Conservation (phyloP, 305 asterid genomes). For the Fraxinus sp. region DNA sequence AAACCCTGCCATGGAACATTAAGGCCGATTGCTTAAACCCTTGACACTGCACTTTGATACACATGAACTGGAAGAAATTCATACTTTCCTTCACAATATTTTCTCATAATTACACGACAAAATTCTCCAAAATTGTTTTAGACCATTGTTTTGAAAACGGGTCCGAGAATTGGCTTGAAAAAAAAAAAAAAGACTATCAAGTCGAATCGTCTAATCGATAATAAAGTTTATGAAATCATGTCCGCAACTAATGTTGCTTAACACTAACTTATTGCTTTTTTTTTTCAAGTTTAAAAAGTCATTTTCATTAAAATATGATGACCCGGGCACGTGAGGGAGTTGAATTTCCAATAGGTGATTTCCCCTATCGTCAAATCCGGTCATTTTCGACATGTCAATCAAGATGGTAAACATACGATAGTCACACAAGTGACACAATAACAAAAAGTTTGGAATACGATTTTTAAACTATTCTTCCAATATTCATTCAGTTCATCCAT, state of each 20-base stretch:
- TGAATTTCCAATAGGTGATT: too few species aligned
- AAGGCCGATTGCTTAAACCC: neutral
- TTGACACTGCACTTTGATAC: neutral
- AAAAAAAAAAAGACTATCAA: neutral
- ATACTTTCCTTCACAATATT: neutral
- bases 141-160: neutral
- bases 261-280: neutral
- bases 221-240: neutral
- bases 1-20: neutral
- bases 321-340: too few species aligned
- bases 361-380: too few species aligned
- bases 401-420: neutral
- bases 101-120: neutral
- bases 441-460: neutral
- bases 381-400: neutral
- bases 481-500: neutral
- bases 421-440: too few species aligned
- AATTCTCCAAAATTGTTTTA: neutral
- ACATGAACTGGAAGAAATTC: neutral
- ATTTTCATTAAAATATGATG: too few species aligned
- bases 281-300: neutral
- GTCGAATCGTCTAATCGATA: neutral
- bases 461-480: neutral
- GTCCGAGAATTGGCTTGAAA: too few species aligned
- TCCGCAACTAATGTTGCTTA: neutral